Conservation (phyloP, 495 filamentous ascomycete genomes). For the Penicillium ucsense region DNA sequence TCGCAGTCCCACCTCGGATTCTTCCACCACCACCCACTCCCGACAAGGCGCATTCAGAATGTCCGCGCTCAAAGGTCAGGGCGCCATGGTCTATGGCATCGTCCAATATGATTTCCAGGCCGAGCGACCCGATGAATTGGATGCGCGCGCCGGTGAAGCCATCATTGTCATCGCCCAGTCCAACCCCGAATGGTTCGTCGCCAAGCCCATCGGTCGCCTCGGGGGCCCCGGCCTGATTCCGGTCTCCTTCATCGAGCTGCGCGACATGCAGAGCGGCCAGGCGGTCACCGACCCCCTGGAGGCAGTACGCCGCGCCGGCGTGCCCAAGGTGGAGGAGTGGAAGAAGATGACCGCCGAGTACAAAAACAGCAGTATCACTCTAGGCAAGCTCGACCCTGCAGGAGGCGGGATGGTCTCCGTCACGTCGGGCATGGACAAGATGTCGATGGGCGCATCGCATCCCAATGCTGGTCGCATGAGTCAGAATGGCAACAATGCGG, state of each 20-base stretch:
- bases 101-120: slow-evolving; percentile 97
- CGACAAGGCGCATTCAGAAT: slow-evolving; percentile 35
- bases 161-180: slow-evolving; percentile 99
- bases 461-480: slow-evolving; percentile 25
- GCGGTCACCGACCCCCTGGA: slow-evolving; percentile 76
- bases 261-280: slow-evolving; percentile 83
- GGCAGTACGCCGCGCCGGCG: slow-evolving; percentile 79
- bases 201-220: slow-evolving; percentile 90
- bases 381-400: slow-evolving; percentile 73
- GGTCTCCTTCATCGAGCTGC: slow-evolving; percentile 92
- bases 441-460: slow-evolving; percentile 52
- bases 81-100: slow-evolving; percentile 90
- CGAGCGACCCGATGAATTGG: slow-evolving; percentile 88
- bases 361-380: slow-evolving; percentile 95
- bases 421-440: slow-evolving; percentile 65
- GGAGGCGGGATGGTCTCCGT: slow-evolving; percentile 35
- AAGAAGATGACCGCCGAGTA: slow-evolving; percentile 99
- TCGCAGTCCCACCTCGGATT: slow-evolving; percentile 33
- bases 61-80: slow-evolving; percentile 51
- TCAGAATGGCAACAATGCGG: slow-evolving; percentile 38
- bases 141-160: slow-evolving; percentile 88
- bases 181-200: slow-evolving; percentile 99
- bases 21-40: slow-evolving; percentile 14
- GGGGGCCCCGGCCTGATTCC: slow-evolving; percentile 93
- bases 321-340: slow-evolving; percentile 98